Conservation (phyloP, 352 stramenopile genomes). For the Globisporangium radiosum region DNA sequence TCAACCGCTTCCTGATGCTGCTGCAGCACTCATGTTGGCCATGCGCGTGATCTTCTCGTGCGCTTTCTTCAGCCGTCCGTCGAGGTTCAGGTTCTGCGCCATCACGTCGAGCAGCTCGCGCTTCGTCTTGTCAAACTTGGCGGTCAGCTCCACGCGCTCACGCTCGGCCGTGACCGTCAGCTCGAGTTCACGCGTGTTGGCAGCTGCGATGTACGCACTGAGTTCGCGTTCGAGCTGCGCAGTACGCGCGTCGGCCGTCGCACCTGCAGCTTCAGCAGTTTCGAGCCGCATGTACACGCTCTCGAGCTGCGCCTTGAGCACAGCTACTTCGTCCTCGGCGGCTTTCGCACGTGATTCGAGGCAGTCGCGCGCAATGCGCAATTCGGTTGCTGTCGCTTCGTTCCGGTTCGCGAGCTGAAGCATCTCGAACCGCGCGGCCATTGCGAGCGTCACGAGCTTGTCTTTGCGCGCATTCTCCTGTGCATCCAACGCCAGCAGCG, state of each 20-base stretch:
- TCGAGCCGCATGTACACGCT: constrained; percentile 38
- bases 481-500: neutral
- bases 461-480: constrained; percentile 68
- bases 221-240: constrained; percentile 25
- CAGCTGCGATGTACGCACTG: constrained; percentile 16
- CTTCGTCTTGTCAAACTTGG: constrained; percentile 71
- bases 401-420: constrained; percentile 40
- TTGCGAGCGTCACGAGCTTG: constrained; percentile 64
- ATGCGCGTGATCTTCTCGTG: constrained; percentile 67
- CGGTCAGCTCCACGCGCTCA: constrained; percentile 35
- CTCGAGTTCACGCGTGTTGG: constrained; percentile 33
- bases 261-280: constrained; percentile 23
- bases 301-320: constrained; percentile 40
- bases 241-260: constrained; percentile 17
- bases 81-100: constrained; percentile 54
- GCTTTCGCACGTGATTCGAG: constrained; percentile 21
- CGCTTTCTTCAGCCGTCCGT: constrained; percentile 50
- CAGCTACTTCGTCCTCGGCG: constrained; percentile 29
- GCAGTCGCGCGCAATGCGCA: constrained; percentile 18
- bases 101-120: constrained; percentile 67
- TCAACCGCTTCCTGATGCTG: neutral
- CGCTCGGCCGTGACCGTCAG: constrained; percentile 34
- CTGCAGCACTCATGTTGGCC: constrained; percentile 8
- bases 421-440: constrained; percentile 74
- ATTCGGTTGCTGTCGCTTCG: constrained; percentile 27